Evolutionary conservation across 2,329 filamentous ascomycete genomes (phyloP).

Genomic region (Ceratocystis ficicola): DNA sequence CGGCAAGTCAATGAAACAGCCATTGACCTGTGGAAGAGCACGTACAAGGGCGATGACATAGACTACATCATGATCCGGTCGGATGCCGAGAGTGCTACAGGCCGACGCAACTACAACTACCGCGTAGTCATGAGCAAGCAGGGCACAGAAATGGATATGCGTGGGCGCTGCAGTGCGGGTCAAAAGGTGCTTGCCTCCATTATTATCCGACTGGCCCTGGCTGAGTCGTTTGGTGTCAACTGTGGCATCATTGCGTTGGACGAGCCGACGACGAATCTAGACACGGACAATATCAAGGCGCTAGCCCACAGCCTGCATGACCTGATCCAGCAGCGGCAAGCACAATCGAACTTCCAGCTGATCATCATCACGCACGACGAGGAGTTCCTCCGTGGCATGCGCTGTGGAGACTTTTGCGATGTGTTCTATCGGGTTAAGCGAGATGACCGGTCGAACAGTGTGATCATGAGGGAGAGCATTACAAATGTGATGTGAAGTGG

Average conservation of each 20-base stretch:
- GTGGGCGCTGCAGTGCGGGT: conserved; percentile 87
- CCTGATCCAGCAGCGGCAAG: conserved; percentile 72
- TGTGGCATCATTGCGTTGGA: conserved; percentile 94
- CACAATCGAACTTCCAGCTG: conserved; percentile 91
- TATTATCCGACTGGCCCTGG: conserved; percentile 89
- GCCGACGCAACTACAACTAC: conserved; percentile 87
- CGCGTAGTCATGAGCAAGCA: conserved; percentile 96
- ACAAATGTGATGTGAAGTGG: conserved; percentile 34
- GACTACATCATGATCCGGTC: conserved; percentile 93
- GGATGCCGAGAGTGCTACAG: conserved; percentile 62
- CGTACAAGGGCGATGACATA: conserved; percentile 93
- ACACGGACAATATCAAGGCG: conserved; percentile 85
- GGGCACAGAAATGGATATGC: conserved; percentile 98
- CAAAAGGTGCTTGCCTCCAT: conserved; percentile 95
- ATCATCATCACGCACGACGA: conserved; percentile 99
- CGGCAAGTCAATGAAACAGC: conserved; percentile 93
- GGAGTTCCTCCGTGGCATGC: conserved; percentile 86
- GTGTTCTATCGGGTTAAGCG: conserved; percentile 79
- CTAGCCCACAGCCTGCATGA: conserved; percentile 72
- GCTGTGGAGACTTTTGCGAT: conserved; percentile 85
- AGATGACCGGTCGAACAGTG: conserved; percentile 74
- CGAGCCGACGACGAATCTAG: conserved; percentile 94
- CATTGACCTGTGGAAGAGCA: conserved; percentile 91
- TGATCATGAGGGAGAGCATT: conserved; percentile 61
- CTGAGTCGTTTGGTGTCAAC: conserved; percentile 91